A percentile compares a stretch with the other conserved stretches of the same genome.
Evolutionary conservation across 2,329 filamentous ascomycete genomes (phyloP).

Genomic region (Phialophora verrucosa): DNA sequence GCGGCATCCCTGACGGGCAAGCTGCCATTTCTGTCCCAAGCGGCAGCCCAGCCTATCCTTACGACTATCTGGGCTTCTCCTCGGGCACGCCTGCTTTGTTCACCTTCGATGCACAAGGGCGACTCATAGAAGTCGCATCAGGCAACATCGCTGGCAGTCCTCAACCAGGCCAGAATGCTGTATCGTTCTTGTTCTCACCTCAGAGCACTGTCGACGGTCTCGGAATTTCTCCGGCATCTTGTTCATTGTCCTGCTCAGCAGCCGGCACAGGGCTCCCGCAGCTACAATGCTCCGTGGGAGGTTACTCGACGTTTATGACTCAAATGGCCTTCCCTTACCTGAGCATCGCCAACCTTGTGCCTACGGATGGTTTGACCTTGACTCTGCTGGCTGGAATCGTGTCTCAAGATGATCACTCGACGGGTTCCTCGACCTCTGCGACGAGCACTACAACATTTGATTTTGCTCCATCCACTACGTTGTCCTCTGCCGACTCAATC

Average conservation of each 20-base stretch:
- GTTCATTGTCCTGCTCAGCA: slow-evolving; percentile 8
- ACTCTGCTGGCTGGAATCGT: slow-evolving; percentile 9
- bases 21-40: not conserved
- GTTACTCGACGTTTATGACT: slow-evolving; percentile 3
- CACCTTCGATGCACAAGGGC: slow-evolving; percentile 13
- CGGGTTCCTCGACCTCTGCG: not conserved
- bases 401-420: not conserved
- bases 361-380: slow-evolving; percentile 2
- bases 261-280: not conserved
- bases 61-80: slow-evolving; percentile 10
- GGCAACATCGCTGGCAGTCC: slow-evolving; percentile 8
- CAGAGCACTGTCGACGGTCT: slow-evolving; percentile 8
- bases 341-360: not conserved
- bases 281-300: not conserved
- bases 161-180: not conserved
- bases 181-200: slow-evolving; percentile 7
- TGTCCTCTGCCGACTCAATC: not conserved
- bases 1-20: slow-evolving; percentile 4
- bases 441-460: slow-evolving; percentile 10
- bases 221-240: not conserved
- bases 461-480: not conserved
- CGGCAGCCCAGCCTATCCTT: slow-evolving; percentile 7
- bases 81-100: slow-evolving; percentile 13
- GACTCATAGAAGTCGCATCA: not conserved
- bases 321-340: slow-evolving; percentile 6